Evolutionary conservation across 2,329 filamentous ascomycete genomes (phyloP).

Genomic region (Colletotrichum graminicola): DNA sequence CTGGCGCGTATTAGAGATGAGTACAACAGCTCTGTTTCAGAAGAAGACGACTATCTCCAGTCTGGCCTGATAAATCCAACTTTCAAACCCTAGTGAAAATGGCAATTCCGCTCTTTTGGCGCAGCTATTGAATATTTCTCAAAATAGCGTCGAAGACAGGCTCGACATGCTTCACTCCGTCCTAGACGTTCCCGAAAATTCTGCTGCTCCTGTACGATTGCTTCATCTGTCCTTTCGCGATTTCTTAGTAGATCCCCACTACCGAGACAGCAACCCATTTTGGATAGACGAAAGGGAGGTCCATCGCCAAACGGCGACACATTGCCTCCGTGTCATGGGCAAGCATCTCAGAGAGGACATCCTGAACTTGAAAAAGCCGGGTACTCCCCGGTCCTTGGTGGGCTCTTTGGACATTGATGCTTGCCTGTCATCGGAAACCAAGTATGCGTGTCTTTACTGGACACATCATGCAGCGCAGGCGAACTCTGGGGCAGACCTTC

Average conservation of each 20-base stretch:
- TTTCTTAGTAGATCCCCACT: not conserved
- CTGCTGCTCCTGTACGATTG: not conserved
- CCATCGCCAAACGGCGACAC: not conserved
- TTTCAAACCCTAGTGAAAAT: not conserved
- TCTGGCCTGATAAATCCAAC: not conserved
- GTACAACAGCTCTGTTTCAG: not conserved
- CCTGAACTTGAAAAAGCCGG: not conserved
- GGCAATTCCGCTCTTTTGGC: not conserved
- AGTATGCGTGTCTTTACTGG: constrained; percentile 1
- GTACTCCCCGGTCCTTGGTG: not conserved
- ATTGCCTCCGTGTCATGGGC: not conserved
- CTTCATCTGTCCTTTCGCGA: constrained; percentile 2
- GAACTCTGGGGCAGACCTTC: not conserved
- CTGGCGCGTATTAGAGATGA: not conserved
- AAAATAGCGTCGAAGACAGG: not conserved
- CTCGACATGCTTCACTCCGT: not conserved
- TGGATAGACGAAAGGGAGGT: not conserved
- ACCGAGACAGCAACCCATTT: not conserved
- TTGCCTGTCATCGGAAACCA: not conserved
- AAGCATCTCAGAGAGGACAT: not conserved
- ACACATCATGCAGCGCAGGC: not conserved
- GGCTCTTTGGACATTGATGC: not conserved
- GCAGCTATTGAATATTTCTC: not conserved
- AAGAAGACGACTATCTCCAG: not conserved
- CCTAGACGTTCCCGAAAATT: not conserved